Evolutionary conservation across 1,284 basidiomycete genomes (phyloP), one percentile per base, ranked within the genome.

Genomic region (Ganoderma resinaceum): DNA sequence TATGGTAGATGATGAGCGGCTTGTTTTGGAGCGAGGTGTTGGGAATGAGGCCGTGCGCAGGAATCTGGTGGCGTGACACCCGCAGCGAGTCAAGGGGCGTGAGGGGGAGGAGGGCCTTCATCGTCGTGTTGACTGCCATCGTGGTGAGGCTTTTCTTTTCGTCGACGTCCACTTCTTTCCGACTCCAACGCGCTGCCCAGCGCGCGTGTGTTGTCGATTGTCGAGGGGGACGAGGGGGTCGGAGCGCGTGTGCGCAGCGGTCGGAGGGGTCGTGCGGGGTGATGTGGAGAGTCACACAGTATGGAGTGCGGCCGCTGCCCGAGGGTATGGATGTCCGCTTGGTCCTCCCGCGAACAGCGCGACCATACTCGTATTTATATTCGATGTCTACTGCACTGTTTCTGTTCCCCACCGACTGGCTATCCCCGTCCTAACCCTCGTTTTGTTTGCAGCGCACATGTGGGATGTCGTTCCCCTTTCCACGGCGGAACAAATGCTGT

Each of bases 1-100:
- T 61, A 66, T 75, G 75, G 73, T 78, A 79, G 69, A 78, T 74
- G 69, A 76, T 66, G 60, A 78, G 71, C 38, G 78, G 78, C 49
- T 70, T 72, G 31, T 73, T 64, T 35, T 74, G 69, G 67, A 77
- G 69, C 35, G 76, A 74, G 31, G 76, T 78, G 72, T 78, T 79
- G n/a, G 78, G 78, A 46, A 78, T 74, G 62, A 66, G 71, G 16
- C 59, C 71, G 62, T 75, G 69, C 35, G 72, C 70, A 11, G 77
- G 74, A 40, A 78, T 76, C 42, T 73, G 71, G 71, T 79, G 72
- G 16, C 62, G 68, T 49, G 73, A 71, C 61, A 76, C 71, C 55
- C 66, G 72, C 20, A 78, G 66, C 49, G 74, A 62, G 37, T 69
- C 59, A 46, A 77, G 74, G 20, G 75, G 73, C 2, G 70, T 73